Base-by-base conservation (phyloP, 345 rosid species). In the Gossypium sturtianum region DNA sequence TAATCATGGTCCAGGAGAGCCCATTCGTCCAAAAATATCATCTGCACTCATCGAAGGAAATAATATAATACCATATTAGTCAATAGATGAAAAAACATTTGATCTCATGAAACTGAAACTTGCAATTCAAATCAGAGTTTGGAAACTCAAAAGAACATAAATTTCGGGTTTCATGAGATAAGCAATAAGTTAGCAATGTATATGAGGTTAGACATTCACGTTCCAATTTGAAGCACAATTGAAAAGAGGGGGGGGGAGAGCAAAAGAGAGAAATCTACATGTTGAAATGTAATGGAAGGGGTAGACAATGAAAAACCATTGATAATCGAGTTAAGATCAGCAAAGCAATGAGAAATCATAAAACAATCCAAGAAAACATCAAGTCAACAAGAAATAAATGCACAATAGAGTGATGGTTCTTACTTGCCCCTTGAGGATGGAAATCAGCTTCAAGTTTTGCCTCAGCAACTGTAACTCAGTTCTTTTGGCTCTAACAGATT, bases 341-440 rank as follows among this genome's bases (percentile, higher is more conserved):
- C 16, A 73, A 25, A 61, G 1, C 27, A 17, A 60, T 7, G 61
- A 73, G 52, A 70, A 23, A 9, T 29, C 68, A 29, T 59, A 38
- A 17, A 56, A 17, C 64, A 70, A 51, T 27, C 44, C 34, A 9
- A 25, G 13, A 43, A 44, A 49, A 11, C 34, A 56, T 56, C 23
- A 23, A 54, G 63, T 25, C 59, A 22, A 48, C 75, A 66, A 77
- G 72, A 82, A 75, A 52, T 29, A 79, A 69, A 62, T 51, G 54
- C n/a, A 53, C 49, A 74, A 66, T 29, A 23, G 48, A 59, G 52
- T 75, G 44, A 60, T 34, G 17, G 43, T 77, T 79, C 82, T 82
- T 84, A 90, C 99, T 82, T 95, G 96, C 65, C 83, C 89, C 80
- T 70, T 82, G 81, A 95, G 88, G 74, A 95, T 80, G 71, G 81